Conservation (phyloP, 2,329 filamentous ascomycete species). For the Lasiodiplodia citricola region DNA sequence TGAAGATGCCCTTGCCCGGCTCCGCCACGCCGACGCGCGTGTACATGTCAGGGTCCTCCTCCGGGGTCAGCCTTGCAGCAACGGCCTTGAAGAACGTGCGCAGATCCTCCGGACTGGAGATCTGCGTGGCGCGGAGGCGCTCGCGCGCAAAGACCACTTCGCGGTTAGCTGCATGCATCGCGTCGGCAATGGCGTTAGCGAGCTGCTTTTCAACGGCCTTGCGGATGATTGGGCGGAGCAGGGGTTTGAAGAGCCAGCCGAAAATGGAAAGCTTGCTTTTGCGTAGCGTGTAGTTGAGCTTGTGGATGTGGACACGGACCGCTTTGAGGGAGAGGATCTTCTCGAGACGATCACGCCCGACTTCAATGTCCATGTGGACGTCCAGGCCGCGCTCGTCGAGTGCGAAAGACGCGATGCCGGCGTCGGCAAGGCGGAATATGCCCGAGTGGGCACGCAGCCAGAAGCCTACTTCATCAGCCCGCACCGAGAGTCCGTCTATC, state of each 20-base stretch:
- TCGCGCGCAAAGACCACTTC: conserved; percentile 88
- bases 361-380: conserved; percentile 81
- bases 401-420: conserved; percentile 83
- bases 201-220: conserved; percentile 81
- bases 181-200: conserved; percentile 70
- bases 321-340: conserved; percentile 77
- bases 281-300: conserved; percentile 78
- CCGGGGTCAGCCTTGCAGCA: conserved; percentile 73
- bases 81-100: conserved; percentile 84
- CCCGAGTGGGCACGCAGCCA: conserved; percentile 82
- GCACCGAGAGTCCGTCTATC: conserved; percentile 80
- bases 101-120: conserved; percentile 79
- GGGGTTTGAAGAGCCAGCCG: conserved; percentile 81
- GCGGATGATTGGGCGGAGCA: conserved; percentile 80
- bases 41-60: conserved; percentile 77
- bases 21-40: conserved; percentile 72
- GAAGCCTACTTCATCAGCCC: conserved; percentile 87
- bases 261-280: conserved; percentile 78
- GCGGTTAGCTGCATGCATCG: conserved; percentile 76
- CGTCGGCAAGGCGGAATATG: conserved; percentile 75
- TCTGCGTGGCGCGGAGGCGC: conserved; percentile 81
- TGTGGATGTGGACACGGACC: conserved; percentile 83
- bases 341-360: conserved; percentile 78
- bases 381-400: conserved; percentile 89
- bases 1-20: conserved; percentile 71